Evolutionary conservation across 352 stramenopile species (phyloP).

Genomic region (Phytophthora pini): DNA sequence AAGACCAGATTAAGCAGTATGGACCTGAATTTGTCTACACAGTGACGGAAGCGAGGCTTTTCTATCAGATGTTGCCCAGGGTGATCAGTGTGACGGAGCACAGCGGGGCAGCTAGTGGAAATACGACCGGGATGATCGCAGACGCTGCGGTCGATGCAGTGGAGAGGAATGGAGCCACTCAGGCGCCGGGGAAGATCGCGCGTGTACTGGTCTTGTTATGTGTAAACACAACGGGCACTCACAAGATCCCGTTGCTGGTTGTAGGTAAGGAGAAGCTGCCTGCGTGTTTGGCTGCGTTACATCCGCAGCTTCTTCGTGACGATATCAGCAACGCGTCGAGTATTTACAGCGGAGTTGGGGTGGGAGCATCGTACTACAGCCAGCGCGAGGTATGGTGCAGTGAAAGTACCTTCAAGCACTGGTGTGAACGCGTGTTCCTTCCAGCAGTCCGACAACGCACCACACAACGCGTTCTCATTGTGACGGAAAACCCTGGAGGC

Average conservation of each 20-base stretch:
- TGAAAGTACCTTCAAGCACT: conserved; percentile 58
- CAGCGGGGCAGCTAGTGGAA: neutral
- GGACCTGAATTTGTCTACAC: conserved; percentile 59
- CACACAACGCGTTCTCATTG: conserved; percentile 46
- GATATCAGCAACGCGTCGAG: neutral
- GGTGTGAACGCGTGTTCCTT: conserved; percentile 56
- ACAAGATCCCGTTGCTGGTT: conserved; percentile 63
- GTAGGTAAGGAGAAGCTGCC: conserved; percentile 53
- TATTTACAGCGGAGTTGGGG: conserved; percentile 10
- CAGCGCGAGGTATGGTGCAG: conserved; percentile 66
- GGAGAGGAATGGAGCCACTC: conserved; percentile 2
- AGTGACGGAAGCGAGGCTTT: conserved; percentile 55
- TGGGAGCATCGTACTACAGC: conserved; percentile 40
- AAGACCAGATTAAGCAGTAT: conserved; percentile 35
- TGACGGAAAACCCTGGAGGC: conserved; percentile 54
- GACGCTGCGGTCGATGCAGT: conserved; percentile 3
- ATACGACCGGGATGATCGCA: conserved; percentile 9
- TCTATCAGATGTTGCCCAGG: conserved; percentile 58
- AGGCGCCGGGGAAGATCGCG: conserved; percentile 28
- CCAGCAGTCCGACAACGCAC: conserved; percentile 53
- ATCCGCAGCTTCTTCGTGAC: conserved; percentile 18
- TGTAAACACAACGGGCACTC: conserved; percentile 54
- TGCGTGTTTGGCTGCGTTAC: conserved; percentile 20
- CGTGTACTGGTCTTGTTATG: conserved; percentile 57
- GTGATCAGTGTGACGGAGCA: neutral